A percentile compares a stretch with the other conserved stretches of the same genome.
Evolutionary conservation across 805 yeast genomes (phyloP).

Genomic region (Candida awuae): DNA sequence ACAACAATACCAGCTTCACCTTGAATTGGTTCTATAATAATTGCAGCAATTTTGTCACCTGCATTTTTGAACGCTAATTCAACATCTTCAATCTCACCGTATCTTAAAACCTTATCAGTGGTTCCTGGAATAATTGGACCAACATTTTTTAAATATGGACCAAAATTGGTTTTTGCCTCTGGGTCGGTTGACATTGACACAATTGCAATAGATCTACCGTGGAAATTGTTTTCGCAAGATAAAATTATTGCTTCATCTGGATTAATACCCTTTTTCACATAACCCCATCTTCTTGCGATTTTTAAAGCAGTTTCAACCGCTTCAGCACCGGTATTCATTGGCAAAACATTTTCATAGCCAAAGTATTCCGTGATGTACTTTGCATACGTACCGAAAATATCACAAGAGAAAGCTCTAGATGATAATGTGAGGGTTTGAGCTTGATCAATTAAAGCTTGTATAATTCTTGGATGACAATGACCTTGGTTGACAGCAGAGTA

Average conservation of each 20-base stretch:
- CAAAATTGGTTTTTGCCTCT: constrained; percentile 84
- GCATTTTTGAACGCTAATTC: constrained; percentile 73
- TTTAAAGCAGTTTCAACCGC: constrained; percentile 95
- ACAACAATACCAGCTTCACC: constrained; percentile 98
- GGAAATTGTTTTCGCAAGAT: constrained; percentile 87
- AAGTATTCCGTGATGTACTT: constrained; percentile 83
- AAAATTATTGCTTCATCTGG: constrained; percentile 78
- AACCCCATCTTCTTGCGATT: constrained; percentile 97
- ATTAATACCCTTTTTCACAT: constrained; percentile 75
- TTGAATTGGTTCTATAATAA: constrained; percentile 90
- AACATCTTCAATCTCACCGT: constrained; percentile 80
- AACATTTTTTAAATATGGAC: constrained; percentile 79
- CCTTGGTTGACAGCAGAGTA: constrained; percentile 98
- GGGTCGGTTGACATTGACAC: constrained; percentile 90
- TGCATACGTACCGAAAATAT: constrained; percentile 73
- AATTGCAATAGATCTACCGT: constrained; percentile 92
- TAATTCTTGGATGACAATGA: constrained; percentile 92
- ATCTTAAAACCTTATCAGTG: constrained; percentile 54
- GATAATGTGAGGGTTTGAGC: constrained; percentile 77
- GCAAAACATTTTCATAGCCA: constrained; percentile 85
- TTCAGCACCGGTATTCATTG: constrained; percentile 99
- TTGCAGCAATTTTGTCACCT: constrained; percentile 86
- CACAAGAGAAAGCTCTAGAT: constrained; percentile 83
- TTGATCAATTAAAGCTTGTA: constrained; percentile 78
- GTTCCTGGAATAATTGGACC: constrained; percentile 83